phyloP scores from a whole-genome alignment of 148 eudicot species.

The Nyssa sinensis region DNA sequence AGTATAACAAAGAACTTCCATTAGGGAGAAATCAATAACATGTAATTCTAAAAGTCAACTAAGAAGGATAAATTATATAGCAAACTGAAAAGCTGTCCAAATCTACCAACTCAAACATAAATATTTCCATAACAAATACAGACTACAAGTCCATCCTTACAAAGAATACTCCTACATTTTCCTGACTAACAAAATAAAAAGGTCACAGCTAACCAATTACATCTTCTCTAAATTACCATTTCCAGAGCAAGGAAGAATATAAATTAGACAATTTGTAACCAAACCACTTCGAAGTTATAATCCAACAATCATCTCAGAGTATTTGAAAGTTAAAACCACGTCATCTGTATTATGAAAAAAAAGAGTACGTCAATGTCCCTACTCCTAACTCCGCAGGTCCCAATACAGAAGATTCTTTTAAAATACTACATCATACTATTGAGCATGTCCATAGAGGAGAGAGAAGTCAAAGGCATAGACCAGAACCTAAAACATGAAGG shows the following conservation, averaged over 20 bases:
- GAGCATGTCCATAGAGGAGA: background rate
- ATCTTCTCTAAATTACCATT: background rate
- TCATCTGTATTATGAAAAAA: background rate
- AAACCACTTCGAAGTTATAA: background rate
- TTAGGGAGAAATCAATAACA: conserved; percentile 7
- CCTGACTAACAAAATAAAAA: background rate
- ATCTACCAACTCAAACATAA: conserved; percentile 4
- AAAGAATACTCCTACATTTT: background rate
- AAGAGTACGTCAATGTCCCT: background rate
- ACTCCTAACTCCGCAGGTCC: background rate
- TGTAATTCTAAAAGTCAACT: background rate
- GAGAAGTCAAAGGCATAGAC: background rate
- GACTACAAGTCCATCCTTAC: background rate
- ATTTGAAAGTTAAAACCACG: too few species aligned
- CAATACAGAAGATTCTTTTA: background rate
- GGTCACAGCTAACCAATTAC: background rate
- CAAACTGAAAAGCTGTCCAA: background rate
- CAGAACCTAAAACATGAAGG: background rate
- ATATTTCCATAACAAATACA: background rate
- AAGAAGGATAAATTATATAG: background rate
- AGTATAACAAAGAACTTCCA: conserved; percentile 13
- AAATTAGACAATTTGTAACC: background rate
- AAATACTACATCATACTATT: background rate
- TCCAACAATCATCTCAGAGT: background rate
- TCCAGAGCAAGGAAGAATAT: background rate